Base-by-base conservation (phyloP, 2,329 filamentous ascomycete species). In the Aspergillus sp. region DNA sequence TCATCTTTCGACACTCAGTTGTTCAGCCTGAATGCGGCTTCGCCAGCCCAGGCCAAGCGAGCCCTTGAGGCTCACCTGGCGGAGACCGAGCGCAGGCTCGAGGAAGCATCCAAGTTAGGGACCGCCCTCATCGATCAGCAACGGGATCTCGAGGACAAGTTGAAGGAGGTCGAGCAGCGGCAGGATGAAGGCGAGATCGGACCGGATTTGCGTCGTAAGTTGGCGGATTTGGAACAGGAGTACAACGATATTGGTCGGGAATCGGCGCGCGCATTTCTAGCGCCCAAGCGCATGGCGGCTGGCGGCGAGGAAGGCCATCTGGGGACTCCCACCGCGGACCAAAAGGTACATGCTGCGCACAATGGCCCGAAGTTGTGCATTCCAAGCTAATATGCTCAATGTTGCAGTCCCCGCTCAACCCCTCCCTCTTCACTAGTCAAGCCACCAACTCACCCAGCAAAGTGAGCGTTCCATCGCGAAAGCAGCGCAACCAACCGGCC, bases 211-310 rank as follows among this genome's bases (percentile, higher is more conserved):
- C 86, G 86, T 49, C 79, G 85, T 59, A 89, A 86, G 68, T 77
- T 98, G 45, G 77, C 81, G 9, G 89, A 94, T 52, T 82, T 98
- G 49, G 93, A 98, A 67, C 87, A 82, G 66, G 93, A 98, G 61
- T 97, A 94, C 71, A 91, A 94, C 65, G 90, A 96, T 62, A 83
- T 97, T 41, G 89, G 90, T 8, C 79, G 85, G 52, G 91, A 97
- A 65, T 93, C 86, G 42, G 88, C 91, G 39, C 80, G 91, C 54
- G 89, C 88, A 2, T 91, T 96, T 64, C 72, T 97, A 50, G 86
- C 82, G 32, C 93, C 93, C 57, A 89, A 89, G 65, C 74, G 79
- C 7, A 80, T 88, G 59, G 80, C 88, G 26, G 80, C 85, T 12
- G 89, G 85, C 63, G 80, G 77, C 52, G 85, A 88, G 60, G 69